phyloP scores from a whole-genome alignment of 2,329 filamentous ascomycete genomes.

The Tolypocladium ovalisporum region DNA sequence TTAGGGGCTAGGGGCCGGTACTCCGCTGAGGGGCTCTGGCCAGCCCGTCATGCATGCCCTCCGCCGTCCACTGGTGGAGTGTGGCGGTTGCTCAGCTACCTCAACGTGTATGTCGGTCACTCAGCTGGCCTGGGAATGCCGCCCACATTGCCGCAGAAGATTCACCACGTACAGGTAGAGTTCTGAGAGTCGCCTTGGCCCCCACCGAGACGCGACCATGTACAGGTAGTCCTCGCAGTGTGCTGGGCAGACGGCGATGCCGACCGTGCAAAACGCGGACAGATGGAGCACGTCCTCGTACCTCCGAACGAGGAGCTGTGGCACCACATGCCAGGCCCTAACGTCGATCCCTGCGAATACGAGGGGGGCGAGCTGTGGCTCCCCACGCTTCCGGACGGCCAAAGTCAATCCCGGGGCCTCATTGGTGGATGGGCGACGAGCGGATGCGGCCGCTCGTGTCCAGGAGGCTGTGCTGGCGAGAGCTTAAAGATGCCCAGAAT shows the following conservation, averaged over 20 bases:
- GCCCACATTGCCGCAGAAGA: no score
- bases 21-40: neutral
- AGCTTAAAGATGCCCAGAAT: neutral
- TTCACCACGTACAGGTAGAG: neutral
- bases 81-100: no score
- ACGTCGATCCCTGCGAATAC: neutral
- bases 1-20: neutral
- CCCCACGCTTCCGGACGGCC: neutral
- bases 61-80: neutral
- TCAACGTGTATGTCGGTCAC: neutral
- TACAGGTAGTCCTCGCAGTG: no score
- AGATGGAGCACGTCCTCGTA: neutral
- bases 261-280: neutral
- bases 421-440: neutral
- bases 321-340: neutral
- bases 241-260: neutral
- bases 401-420: neutral
- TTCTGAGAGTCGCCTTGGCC: neutral
- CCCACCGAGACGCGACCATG: neutral
- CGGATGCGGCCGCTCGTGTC: conserved; percentile 1
- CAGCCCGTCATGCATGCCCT: neutral
- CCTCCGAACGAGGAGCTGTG: neutral
- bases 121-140: neutral
- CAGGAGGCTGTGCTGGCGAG: neutral
- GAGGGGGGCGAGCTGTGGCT: neutral